Base-by-base conservation (phyloP, 1,139 yeast species). In the Candida pseudoviswanathii region DNA sequence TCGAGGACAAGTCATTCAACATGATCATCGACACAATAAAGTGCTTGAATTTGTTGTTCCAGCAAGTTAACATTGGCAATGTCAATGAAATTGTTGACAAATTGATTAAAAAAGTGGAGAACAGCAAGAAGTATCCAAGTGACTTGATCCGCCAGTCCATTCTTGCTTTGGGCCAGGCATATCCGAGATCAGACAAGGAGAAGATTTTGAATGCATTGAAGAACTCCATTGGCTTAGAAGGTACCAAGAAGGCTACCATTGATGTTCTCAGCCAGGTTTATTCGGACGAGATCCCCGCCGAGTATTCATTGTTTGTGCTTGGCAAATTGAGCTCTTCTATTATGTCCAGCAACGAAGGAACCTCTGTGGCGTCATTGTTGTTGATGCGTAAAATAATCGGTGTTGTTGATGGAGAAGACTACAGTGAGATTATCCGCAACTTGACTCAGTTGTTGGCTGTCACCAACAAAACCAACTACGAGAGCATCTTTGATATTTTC, bases 141-240 rank as follows among this genome's bases (percentile, higher is more conserved):
- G 86, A 81, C 45, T 73, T 82, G 16, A 68, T 85, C 45, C 79
- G 77, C 52, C 68, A 68, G 43, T 73, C 84, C 5, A 66, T 83
- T 8, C 49, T 53, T 11, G 67, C 73, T 5, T 58, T 80, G 7
- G 69, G 73, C n/a, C 60, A 61, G 39, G 49, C 49, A 11, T 30
- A 56, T 67, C 39, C 54, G 61, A 34, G 29, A 11, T 34, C 41
- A 5, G 44, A 43, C 27, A 50, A 49, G 7, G 48, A 44, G 1
- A 50, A 50, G 5, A 60, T 58, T 46, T 51, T 59, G 10, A 36
- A 45, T 0, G 52, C 67, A 2, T 60, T 67, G 27, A 49, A 56
- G 26, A 62, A 61, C 4, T 61, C 73, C 10, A 62, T 77, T 50
- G 62, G 58, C 21, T 66, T 63, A 48, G 80, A 75, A 50, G 73